These are phyloP conservation scores for Nepenthes mirabilis DNA, from an alignment of 148 eudicot genomes.

Conservation along the genomic window DNA sequence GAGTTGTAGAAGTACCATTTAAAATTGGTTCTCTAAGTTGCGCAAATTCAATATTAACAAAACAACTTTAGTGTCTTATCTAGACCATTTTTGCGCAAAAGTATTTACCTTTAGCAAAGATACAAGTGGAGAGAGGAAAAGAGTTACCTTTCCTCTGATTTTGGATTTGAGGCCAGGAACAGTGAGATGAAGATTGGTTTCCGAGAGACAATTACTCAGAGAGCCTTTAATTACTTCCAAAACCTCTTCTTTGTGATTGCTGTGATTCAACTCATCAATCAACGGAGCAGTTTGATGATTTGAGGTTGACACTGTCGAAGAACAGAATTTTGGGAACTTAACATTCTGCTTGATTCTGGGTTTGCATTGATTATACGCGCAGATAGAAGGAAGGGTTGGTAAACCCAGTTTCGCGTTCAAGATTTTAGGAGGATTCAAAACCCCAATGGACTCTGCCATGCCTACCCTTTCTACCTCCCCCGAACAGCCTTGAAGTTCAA, in stretches of 20 bases:
- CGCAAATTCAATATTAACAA: too few species aligned
- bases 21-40: too few species aligned
- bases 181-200: constrained; percentile 66
- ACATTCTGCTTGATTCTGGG: constrained; percentile 7
- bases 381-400: constrained; percentile 4
- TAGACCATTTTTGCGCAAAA: not conserved
- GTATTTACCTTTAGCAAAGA: too few species aligned
- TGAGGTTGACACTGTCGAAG: constrained; percentile 26
- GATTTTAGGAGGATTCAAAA: constrained; percentile 47
- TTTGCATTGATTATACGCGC: constrained; percentile 4
- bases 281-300: constrained; percentile 8
- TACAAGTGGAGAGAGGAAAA: not conserved
- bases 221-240: constrained; percentile 35
- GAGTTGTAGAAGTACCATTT: too few species aligned
- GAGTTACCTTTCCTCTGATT: constrained; percentile 71
- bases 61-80: not conserved
- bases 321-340: constrained; percentile 16
- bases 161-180: constrained; percentile 72
- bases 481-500: too few species aligned
- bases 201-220: constrained; percentile 50
- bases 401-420: constrained; percentile 8
- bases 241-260: constrained; percentile 33
- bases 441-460: constrained; percentile 16
- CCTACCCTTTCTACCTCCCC: not conserved
- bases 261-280: constrained; percentile 24